A percentile compares a stretch with the other conserved stretches of the same genome.
phyloP scores from a whole-genome alignment of 768 basidiomycete genomes.

The Lactarius psammicola region DNA sequence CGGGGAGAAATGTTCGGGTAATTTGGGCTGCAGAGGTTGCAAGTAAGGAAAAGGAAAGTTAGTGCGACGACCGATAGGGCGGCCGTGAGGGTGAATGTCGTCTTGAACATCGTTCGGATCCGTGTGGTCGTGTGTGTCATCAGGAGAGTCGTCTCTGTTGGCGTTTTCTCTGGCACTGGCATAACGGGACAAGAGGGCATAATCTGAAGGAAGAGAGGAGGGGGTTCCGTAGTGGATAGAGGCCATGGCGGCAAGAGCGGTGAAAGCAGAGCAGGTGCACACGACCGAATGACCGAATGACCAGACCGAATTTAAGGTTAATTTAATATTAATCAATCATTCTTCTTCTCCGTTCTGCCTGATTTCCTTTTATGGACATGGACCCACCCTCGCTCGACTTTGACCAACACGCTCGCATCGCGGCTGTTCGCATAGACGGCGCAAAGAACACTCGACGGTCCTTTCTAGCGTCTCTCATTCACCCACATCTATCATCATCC shows the following conservation, averaged over 20 bases:
- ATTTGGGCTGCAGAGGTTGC: conserved; percentile 40
- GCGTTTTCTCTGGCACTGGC: conserved; percentile 32
- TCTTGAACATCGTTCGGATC: neutral
- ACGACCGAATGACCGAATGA: neutral
- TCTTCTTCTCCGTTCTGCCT: neutral
- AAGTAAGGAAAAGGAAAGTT: conserved; percentile 39
- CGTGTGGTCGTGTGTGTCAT: conserved; percentile 1
- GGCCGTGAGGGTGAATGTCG: neutral
- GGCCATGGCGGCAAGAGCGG: conserved; percentile 32
- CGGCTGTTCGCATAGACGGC: conserved; percentile 80
- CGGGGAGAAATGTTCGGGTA: conserved; percentile 35
- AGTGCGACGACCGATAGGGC: conserved; percentile 27
- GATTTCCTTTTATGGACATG: conserved; percentile 16
- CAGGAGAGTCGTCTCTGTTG: conserved; percentile 13
- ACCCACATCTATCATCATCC: conserved; percentile 50
- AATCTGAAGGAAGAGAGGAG: conserved; percentile 63
- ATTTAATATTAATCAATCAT: neutral
- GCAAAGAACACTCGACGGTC: conserved; percentile 68
- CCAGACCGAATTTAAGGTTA: neutral
- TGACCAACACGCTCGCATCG: conserved; percentile 62
- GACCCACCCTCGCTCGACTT: conserved; percentile 38
- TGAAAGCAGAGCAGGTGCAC: neutral
- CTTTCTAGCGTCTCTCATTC: conserved; percentile 78
- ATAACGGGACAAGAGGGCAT: conserved; percentile 57
- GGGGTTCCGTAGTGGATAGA: conserved; percentile 52